phyloP scores from a whole-genome alignment of 2,329 filamentous ascomycete species.

The Fusarium fracticaudum region DNA sequence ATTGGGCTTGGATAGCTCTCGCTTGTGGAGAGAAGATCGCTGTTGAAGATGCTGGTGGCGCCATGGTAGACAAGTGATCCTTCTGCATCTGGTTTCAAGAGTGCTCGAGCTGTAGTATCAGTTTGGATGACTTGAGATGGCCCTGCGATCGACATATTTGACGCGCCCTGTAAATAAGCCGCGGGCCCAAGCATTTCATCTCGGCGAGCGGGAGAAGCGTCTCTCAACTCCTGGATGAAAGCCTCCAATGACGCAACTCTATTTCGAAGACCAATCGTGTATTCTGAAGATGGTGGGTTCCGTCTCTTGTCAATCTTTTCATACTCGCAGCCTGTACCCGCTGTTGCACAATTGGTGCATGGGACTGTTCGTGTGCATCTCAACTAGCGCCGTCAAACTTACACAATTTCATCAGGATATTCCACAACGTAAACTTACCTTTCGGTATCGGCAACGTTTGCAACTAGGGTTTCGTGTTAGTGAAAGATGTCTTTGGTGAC shows the following conservation, averaged over 20 bases:
- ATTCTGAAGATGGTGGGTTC: background rate
- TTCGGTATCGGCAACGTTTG: constrained; percentile 4
- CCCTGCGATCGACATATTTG: background rate
- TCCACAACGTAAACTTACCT: background rate
- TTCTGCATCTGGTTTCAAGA: background rate
- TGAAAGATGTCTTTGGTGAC: background rate
- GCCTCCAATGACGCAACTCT: background rate
- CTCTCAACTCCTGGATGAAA: background rate
- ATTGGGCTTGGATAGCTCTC: background rate
- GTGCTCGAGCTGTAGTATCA: background rate
- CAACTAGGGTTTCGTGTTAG: background rate
- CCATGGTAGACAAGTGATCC: constrained; percentile 1
- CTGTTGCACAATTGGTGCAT: background rate
- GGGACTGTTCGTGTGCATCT: background rate
- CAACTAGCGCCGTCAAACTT: background rate
- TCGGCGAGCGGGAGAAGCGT: background rate
- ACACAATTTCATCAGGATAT: fast-evolving
- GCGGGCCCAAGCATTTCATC: background rate
- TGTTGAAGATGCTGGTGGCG: background rate
- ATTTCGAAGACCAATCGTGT: background rate
- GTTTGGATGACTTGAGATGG: background rate
- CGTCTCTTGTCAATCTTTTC: background rate
- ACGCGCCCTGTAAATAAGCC: background rate
- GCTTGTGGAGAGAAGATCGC: background rate
- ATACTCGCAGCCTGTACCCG: background rate